Base-by-base conservation (phyloP, 306 rosid genomes). In the Cucumis melo region DNA sequence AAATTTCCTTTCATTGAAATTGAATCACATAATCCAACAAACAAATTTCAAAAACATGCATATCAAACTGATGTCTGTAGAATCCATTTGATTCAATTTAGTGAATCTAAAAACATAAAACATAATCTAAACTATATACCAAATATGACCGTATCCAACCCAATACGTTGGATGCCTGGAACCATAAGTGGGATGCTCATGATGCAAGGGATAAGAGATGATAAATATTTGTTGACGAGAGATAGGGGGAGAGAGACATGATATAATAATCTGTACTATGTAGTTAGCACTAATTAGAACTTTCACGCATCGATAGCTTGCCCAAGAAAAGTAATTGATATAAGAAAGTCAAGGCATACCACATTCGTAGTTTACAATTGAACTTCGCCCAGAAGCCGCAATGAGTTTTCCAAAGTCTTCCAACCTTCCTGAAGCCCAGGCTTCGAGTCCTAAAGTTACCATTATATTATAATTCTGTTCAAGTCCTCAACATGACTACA, bases 301-400 rank as follows among this genome's bases (percentile, higher is more conserved):
- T 34, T 36, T 36, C 71, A 36, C 12, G 50, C 23, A 66, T 20
- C 10, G 32, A 65, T 68, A 68, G 53, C 53, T 5, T 71, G 80
- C 32, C 53, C 53, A n/a, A 36, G 73, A 14, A 65, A 36, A 29
- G 53, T 65, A 19, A 10, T 15, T 36, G 54, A 39, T 21, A 11
- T 67, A 46, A 15, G 76, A 54, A 72, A 72, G 59, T 50, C 16
- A 8, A 16, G 57, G 51, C 76, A 79, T 90, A 92, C 99, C 99
- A 39, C 96, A 94, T 82, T 94, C 97, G 78, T 94, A 92, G 81
- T 94, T 92, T 80, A 85, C 82, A 83, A 94, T 92, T 63, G 99
- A 94, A 85, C 97, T 92, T 71, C 86, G 83, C 51, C 99, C 99
- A 73, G 99, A 94, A 48, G 88, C 99, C 44, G 96, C 7, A 39